Base-by-base conservation (phyloP, 371 early-diverging fungal species). In the Mucor ambiguus region DNA sequence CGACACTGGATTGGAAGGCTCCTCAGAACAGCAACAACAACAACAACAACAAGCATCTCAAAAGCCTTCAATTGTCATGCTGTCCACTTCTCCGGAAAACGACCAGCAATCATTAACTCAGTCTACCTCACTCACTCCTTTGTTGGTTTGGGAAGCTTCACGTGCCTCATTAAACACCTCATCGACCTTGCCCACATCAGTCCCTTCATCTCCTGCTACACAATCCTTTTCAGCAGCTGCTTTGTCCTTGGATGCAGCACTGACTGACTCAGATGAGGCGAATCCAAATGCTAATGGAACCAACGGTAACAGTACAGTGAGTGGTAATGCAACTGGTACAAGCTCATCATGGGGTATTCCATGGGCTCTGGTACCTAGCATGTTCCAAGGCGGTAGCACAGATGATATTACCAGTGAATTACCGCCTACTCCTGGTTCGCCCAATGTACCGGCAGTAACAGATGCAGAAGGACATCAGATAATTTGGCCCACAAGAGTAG, bases 311-410 rank as follows among this genome's bases (percentile, higher is more conserved):
- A 7, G 38, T 14, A 41, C 46, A 29, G 56, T n/a, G 3, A 46
- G 30, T 58, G 46, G 30, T 20, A 10, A 1, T 20, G 29, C 24
- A 14, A 30, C 43, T 20, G 26, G 33, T 10, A 58, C 58, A 58
- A 60, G 24, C 26, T 37, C 64, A 16, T 64, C 79, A 2, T 82
- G 83, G 83, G 83, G 83, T 35, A 80, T 83, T 33, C 83, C 83
- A 26, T 83, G 83, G 83, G 74, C 76, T 12, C 64, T 80, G 20
- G 79, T 83, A 4, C 83, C 66, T 14, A 71, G 72, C 49, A 78
- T 78, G 76, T 73, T 73, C 52, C 66, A 66, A 60, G 60, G 58
- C 12, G 64, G 60, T 1, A 66, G 33, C 14, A 60, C n/a, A 14
- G 60, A 66, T 46, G 58, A 64, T 48, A 64, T 58, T 33, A 24